These are phyloP conservation scores for Bidens hawaiensis DNA, from an alignment of 140 eudicot genomes.

Conservation along the genomic window DNA sequence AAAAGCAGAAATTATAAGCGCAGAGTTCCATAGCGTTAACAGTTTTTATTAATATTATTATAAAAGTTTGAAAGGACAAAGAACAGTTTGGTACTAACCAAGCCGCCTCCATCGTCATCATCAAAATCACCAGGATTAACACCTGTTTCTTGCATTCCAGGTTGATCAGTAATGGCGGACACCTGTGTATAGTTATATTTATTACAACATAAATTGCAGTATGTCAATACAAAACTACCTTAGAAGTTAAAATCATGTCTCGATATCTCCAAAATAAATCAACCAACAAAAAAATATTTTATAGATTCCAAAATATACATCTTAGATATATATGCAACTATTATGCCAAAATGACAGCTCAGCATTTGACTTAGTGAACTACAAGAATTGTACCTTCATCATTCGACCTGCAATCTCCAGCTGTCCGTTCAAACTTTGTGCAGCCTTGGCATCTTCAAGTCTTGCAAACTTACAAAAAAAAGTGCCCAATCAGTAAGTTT, in stretches of 20 bases:
- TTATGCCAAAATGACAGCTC: background rate
- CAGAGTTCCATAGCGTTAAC: background rate
- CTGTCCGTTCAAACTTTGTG: slow-evolving; percentile 83
- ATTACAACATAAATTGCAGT: background rate
- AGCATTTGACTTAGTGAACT: background rate
- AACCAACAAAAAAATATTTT: background rate
- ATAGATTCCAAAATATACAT: slow-evolving; percentile 6
- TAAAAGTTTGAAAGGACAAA: background rate
- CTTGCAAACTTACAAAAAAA: slow-evolving; percentile 63
- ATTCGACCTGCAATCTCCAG: slow-evolving; percentile 89
- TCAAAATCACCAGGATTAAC: slow-evolving; percentile 89
- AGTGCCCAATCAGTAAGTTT: background rate
- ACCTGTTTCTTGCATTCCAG: slow-evolving; percentile 85
- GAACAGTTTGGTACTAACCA: slow-evolving; percentile 47
- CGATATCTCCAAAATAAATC: background rate
- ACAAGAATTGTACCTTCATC: slow-evolving; percentile 56
- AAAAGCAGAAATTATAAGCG: background rate
- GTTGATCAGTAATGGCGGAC: slow-evolving; percentile 88
- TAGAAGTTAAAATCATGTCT: slow-evolving; percentile 2
- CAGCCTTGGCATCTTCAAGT: slow-evolving; percentile 84
- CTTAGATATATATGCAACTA: background rate
- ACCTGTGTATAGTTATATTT: slow-evolving; percentile 45
- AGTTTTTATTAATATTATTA: background rate
- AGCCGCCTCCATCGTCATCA: slow-evolving; percentile 96
- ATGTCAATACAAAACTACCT: slow-evolving; percentile 1